phyloP scores from a whole-genome alignment of 306 rosid species.

The Cucumis hystrix region DNA sequence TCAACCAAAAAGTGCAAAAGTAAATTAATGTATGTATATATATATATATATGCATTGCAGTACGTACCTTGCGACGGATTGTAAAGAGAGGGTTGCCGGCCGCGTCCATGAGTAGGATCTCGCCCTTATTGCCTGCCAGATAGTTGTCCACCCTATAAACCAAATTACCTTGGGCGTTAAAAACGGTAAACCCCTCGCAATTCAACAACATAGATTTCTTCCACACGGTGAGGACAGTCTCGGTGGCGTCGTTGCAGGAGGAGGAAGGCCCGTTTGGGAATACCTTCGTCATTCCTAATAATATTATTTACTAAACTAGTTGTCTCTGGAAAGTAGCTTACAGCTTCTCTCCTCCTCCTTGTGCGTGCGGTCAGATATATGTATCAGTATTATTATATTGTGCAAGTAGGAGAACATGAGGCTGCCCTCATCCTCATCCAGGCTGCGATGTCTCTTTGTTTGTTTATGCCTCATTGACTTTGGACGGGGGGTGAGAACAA shows the following conservation, averaged over 20 bases:
- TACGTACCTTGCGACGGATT: conserved; percentile 46
- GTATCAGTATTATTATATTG: background rate
- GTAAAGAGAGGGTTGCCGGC: conserved; percentile 58
- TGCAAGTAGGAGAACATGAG: too few relatives aligned
- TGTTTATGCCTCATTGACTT: background rate
- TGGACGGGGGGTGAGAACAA: background rate
- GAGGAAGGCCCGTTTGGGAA: conserved; percentile 30
- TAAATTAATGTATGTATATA: too few relatives aligned
- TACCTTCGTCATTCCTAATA: conserved; percentile 45
- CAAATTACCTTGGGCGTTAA: conserved; percentile 35
- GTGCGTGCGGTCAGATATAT: background rate
- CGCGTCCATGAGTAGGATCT: conserved; percentile 72
- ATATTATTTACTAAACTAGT: background rate
- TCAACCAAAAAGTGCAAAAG: background rate
- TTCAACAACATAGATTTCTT: conserved; percentile 54
- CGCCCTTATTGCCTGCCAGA: conserved; percentile 25
- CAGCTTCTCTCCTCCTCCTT: background rate
- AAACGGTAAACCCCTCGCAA: conserved; percentile 77
- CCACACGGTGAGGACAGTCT: conserved; percentile 51
- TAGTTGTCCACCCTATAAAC: conserved; percentile 63
- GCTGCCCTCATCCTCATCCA: background rate
- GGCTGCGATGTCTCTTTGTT: background rate
- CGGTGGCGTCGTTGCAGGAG: background rate
- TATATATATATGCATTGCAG: too few relatives aligned
- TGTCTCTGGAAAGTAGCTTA: background rate